Base-by-base conservation (phyloP, 306 rosid genomes). In the Amphicarpaea edgeworthii region DNA sequence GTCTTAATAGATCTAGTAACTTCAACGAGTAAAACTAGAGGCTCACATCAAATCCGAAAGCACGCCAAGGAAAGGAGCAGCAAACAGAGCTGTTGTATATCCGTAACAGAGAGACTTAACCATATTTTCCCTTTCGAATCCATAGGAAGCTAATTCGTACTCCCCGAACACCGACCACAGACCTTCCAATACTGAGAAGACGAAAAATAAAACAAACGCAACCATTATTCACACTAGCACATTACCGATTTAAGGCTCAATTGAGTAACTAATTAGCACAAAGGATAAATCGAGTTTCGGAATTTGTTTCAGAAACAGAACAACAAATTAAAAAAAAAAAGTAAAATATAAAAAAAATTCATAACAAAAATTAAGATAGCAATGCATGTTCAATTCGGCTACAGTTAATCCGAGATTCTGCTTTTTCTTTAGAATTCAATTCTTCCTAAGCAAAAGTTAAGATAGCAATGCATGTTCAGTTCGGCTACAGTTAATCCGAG, bases 11-110 rank as follows among this genome's bases (percentile, higher is more conserved):
- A 68, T 77, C 30, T 41, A 62, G 41, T 15, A 79, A 72, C 24
- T 20, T 47, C 63, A 72, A 21, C 34, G 11, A 77, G 74, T 53
- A 20, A 73, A 80, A 77, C 11, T 30, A 57, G 21, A 19, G 40
- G 38, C 91, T 90, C 87, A 89, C 97, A 89, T 88, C 68, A 92
- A 75, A 92, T 95, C 97, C 5, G 93, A 90, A 72, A 95, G 83
- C 78, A 84, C 73, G 73, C 99, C 97, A 63, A 90, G 72, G 59
- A 89, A 81, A 57, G 97, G 81, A 70, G 92, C 95, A 12, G 88
- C 81, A 61, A 89, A 68, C 20, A 89, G 87, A 76, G 97, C 85
- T 50, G 90, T 85, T 41, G 89, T 92, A 78, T 85, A 86, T 76
- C 97, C 97, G 65, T 87, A 84, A 73, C 88, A 84, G 8, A 92